These are phyloP conservation scores for Neurospora cerealis DNA, from an alignment of 495 filamentous ascomycete species.

Conservation along the genomic window DNA sequence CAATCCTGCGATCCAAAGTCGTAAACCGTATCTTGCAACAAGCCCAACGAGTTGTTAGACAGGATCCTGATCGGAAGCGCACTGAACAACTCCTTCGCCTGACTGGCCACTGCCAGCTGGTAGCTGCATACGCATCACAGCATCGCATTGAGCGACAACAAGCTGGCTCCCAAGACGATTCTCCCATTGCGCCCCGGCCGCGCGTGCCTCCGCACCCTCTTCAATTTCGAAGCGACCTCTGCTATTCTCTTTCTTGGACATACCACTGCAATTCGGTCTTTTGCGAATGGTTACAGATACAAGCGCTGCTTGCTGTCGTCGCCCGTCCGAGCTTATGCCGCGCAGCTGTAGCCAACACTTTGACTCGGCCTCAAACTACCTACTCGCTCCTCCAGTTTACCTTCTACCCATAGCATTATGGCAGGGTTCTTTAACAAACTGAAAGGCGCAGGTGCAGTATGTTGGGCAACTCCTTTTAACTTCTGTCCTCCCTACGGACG, in stretches of 20 bases:
- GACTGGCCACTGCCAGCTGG: neutral
- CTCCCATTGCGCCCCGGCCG: neutral
- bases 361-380: neutral
- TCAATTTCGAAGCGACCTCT: neutral
- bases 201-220: neutral
- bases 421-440: conserved; percentile 37
- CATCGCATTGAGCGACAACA: neutral
- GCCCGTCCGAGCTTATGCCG: conserved; percentile 4
- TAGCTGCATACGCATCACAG: neutral
- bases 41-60: neutral
- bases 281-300: conserved; percentile 7
- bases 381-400: conserved; percentile 4
- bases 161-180: neutral
- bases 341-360: conserved; percentile 1
- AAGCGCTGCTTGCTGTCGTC: neutral
- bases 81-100: neutral
- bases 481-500: neutral
- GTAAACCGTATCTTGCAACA: neutral
- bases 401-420: conserved; percentile 22
- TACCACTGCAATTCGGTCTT: neutral
- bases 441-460: conserved; percentile 27
- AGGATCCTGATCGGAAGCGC: neutral
- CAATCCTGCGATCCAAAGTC: neutral
- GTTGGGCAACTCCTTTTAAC: conserved; percentile 2
- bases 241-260: neutral